A percentile compares a stretch with the other conserved stretches of the same genome.
Conservation (phyloP, 177 flowering plant genomes). For the Vitis hybrid region DNA sequence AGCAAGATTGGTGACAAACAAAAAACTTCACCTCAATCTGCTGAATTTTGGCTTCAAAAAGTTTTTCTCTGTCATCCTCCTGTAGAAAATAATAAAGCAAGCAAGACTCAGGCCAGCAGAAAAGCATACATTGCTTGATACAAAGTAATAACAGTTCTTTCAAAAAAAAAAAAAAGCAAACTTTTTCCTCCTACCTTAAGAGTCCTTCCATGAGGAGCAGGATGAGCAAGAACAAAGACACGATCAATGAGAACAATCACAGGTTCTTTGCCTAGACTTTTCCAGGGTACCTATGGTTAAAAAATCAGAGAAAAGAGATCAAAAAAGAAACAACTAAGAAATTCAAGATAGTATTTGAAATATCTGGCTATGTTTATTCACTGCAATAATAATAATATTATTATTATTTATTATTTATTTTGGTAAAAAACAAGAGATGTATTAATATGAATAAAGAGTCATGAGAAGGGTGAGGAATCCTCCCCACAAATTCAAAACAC, state of each 20-base stretch:
- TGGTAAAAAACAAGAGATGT: too few relatives aligned
- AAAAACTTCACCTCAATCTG: constrained; percentile 79
- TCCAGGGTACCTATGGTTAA: constrained; percentile 89
- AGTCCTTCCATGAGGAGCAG: constrained; percentile 72
- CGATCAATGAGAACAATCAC: constrained; percentile 95
- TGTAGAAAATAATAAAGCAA: constrained; percentile 22
- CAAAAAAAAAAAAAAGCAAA: background rate
- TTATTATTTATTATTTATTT: too few relatives aligned
- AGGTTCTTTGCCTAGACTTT: constrained; percentile 98
- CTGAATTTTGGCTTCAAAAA: constrained; percentile 87
- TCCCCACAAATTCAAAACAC: too few relatives aligned
- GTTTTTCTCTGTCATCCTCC: constrained; percentile 85
- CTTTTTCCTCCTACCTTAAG: constrained; percentile 45
- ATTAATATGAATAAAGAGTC: too few relatives aligned
- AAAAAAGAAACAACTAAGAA: background rate
- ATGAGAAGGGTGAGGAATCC: too few relatives aligned
- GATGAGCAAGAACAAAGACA: constrained; percentile 88
- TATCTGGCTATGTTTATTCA: too few relatives aligned
- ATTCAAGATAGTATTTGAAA: too few relatives aligned
- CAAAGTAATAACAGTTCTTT: background rate
- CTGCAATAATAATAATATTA: too few relatives aligned
- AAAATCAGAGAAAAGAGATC: background rate
- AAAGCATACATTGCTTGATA: background rate
- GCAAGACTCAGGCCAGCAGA: constrained; percentile 3
- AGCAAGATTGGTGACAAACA: background rate